Evolutionary conservation across 352 stramenopile genomes (phyloP), one percentile per base, ranked within the genome.

Genomic region (Phytophthora boehmeriae): DNA sequence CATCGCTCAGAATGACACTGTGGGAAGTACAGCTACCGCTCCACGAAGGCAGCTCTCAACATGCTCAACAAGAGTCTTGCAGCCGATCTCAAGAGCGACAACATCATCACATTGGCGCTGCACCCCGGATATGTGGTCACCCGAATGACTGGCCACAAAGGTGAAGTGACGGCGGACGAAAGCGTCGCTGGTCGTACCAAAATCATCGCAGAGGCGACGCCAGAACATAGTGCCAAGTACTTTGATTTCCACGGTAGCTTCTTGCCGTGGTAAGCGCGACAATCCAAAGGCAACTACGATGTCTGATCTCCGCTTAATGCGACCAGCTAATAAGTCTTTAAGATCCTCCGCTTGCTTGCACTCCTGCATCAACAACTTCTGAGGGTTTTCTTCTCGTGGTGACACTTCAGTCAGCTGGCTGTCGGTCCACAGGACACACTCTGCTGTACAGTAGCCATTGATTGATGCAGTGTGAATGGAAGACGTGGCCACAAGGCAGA

Each of bases 21-120:
- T 9, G 62, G 57, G 14, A 48, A 46, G 27, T 90, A 90, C 56
- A 80, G 75, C 49, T 92, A 95, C 74, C 76, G 82, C 42, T 76
- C 86, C 36, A 87, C 76, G 44, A 92, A 93, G 64, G 44, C 76
- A 34, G 86, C 80, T 22, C 68, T 90, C 49, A 95, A 95, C 64
- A 88, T 82, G 64, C 53, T 89, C 36, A 88, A 69, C 53, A 79
- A 65, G 66, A 74, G 62, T 16, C 62, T 91, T 2, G 52, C 71
- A 16, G 38, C 77, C 17, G 77, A 89, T 38, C 65, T 88, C n/a
- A 74, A 79, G 63, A 43, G 28, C 38, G 63, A 83, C 35, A 73
- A 76, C n/a, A 85, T 91, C 56, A 51, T 60, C 8, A 43, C 58
- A 13, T 17, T 89, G 34, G 45, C 75, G n/a, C 51, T 85, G 35